Conservation (phyloP, 768 basidiomycete species). For the Trametopsis cervina region DNA sequence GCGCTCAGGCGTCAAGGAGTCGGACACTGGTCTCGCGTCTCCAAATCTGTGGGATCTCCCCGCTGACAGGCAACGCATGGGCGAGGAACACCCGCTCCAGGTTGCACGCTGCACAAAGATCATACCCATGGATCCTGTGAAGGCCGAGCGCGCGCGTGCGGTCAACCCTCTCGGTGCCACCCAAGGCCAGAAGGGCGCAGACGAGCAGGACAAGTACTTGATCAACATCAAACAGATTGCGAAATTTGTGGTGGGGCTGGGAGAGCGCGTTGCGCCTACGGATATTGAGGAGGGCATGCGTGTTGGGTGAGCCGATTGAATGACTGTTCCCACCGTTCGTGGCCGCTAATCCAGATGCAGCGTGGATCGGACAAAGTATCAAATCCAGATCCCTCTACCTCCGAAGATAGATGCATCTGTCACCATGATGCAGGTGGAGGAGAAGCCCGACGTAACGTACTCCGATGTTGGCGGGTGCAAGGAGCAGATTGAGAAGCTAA, state of each 20-base stretch:
- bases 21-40: constrained; percentile 93
- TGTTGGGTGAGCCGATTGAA: constrained; percentile 60
- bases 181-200: constrained; percentile 92
- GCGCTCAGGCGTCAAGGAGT: constrained; percentile 79
- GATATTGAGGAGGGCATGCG: constrained; percentile 99
- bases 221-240: constrained; percentile 99
- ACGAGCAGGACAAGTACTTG: constrained; percentile 98
- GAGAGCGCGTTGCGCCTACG: constrained; percentile 93
- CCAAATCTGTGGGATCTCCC: constrained; percentile 97
- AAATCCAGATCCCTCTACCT: constrained; percentile 96
- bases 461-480: constrained; percentile 98
- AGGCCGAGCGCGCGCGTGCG: constrained; percentile 70
- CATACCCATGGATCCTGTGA: constrained; percentile 72
- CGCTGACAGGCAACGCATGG: constrained; percentile 87
- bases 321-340: neutral
- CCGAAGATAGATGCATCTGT: constrained; percentile 99
- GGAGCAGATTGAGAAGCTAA: constrained; percentile 97
- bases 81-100: constrained; percentile 88
- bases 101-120: constrained; percentile 99
- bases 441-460: constrained; percentile 97
- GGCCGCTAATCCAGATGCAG: constrained; percentile 32
- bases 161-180: constrained; percentile 71
- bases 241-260: constrained; percentile 96
- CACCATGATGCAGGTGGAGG: constrained; percentile 99
- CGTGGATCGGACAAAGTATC: constrained; percentile 94